These are phyloP conservation scores for Russula sp. DNA, from an alignment of 768 basidiomycete genomes.

Conservation along the genomic window DNA sequence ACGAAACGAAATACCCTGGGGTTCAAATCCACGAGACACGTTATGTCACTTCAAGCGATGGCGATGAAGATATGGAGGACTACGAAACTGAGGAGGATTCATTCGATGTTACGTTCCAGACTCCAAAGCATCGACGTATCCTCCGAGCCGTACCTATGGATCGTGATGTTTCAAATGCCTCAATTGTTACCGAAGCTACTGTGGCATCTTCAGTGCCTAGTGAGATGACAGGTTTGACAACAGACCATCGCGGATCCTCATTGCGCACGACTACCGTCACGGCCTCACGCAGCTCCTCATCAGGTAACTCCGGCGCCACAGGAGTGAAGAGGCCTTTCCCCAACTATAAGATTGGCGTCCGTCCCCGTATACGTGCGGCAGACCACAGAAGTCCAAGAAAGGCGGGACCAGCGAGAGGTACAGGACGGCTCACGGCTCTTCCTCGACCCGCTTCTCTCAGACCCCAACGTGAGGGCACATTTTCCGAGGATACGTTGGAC, in stretches of 20 bases:
- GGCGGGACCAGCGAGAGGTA: slow-evolving; percentile 4
- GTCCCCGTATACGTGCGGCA: slow-evolving; percentile 16
- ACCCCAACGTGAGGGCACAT: slow-evolving; percentile 14
- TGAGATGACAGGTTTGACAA: slow-evolving; percentile 34
- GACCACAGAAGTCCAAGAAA: slow-evolving; percentile 20
- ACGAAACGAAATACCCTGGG: slow-evolving; percentile 44
- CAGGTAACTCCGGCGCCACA: slow-evolving; percentile 31
- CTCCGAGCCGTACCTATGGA: slow-evolving; percentile 29
- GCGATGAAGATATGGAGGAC: slow-evolving; percentile 33
- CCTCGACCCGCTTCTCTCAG: slow-evolving; percentile 17
- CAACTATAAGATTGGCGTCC: slow-evolving; percentile 15
- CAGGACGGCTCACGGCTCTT: slow-evolving; percentile 13
- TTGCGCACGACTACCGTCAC: slow-evolving; percentile 36
- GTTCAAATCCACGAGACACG: slow-evolving; percentile 37
- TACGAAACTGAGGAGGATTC: slow-evolving; percentile 56
- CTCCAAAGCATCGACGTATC: slow-evolving; percentile 46
- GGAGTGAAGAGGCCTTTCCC: slow-evolving; percentile 35
- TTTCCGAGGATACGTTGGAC: slow-evolving; percentile 28
- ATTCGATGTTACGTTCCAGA: slow-evolving; percentile 64
- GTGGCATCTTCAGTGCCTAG: slow-evolving; percentile 32
- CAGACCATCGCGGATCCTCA: slow-evolving; percentile 35
- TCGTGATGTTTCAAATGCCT: slow-evolving; percentile 26
- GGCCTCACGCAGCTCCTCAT: slow-evolving; percentile 28
- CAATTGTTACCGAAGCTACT: slow-evolving; percentile 28
- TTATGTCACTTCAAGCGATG: slow-evolving; percentile 27